Evolutionary conservation across 2,329 filamentous ascomycete genomes (phyloP).

Genomic region (Beauveria medogensis): DNA sequence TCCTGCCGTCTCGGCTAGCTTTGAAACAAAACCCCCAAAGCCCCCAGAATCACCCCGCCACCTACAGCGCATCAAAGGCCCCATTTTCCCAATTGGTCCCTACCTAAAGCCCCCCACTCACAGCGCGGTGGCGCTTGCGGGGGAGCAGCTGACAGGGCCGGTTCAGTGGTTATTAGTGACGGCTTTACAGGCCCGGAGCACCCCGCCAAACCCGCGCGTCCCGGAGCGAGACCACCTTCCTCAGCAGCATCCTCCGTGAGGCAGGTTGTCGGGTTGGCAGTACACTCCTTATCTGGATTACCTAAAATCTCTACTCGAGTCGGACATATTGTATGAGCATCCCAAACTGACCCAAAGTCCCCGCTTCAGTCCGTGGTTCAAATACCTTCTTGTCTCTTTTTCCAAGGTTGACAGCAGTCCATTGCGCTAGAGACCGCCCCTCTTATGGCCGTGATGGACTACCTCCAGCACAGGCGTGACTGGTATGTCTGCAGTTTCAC

Average conservation of each 20-base stretch:
- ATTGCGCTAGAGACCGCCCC: background rate
- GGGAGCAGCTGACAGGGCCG: no score
- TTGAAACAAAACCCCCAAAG: no score
- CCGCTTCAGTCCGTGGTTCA: background rate
- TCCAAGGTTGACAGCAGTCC: background rate
- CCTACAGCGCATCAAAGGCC: background rate
- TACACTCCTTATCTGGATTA: background rate
- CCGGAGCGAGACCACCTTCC: background rate
- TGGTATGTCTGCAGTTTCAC: constrained; percentile 41
- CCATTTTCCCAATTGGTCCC: background rate
- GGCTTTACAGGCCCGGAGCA: background rate
- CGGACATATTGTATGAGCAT: no score
- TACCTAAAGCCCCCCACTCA: background rate
- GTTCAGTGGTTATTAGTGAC: background rate
- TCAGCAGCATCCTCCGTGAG: background rate
- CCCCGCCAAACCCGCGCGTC: background rate
- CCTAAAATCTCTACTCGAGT: background rate
- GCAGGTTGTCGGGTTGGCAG: background rate
- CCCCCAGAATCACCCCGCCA: background rate
- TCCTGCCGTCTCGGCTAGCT: no score
- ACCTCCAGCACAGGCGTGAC: constrained; percentile 62
- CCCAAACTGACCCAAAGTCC: background rate
- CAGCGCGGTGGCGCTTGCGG: background rate
- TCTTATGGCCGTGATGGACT: constrained; percentile 35
- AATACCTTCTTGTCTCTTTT: background rate